Percentiles rank a stretch among this genome's conserved stretches.
Conservation (phyloP, 495 filamentous ascomycete species). For the Staphylotrichum longicolle region DNA sequence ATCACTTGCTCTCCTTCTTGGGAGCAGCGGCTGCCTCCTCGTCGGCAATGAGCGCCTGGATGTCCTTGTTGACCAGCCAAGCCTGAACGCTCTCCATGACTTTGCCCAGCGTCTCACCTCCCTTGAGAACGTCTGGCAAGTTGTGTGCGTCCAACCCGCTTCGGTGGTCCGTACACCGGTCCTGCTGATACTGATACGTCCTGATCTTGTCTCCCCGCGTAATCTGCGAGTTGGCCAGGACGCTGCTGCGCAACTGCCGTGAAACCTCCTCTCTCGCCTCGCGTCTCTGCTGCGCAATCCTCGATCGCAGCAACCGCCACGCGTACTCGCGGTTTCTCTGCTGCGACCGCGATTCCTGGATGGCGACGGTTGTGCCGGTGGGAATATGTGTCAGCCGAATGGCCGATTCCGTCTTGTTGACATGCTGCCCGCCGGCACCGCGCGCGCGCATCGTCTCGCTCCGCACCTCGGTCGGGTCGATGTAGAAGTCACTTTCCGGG, state of each 20-base stretch:
- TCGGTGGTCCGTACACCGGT: constrained; percentile 90
- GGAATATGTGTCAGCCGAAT: constrained; percentile 91
- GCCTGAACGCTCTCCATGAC: constrained; percentile 76
- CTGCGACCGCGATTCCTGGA: constrained; percentile 93
- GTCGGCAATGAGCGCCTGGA: constrained; percentile 61
- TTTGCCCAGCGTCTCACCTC: constrained; percentile 66
- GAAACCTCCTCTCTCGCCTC: constrained; percentile 85
- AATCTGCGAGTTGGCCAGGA: constrained; percentile 74
- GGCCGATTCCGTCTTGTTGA: constrained; percentile 96
- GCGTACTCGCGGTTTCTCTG: constrained; percentile 81
- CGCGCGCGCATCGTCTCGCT: constrained; percentile 87
- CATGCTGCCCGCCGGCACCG: constrained; percentile 93
- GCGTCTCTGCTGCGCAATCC: constrained; percentile 73
- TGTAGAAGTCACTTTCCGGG: constrained; percentile 84
- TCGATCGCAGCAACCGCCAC: constrained; percentile 79
- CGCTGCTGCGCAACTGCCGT: constrained; percentile 65
- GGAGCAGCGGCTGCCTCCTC: constrained; percentile 42
- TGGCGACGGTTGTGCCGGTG: constrained; percentile 77
- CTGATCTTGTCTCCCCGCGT: constrained; percentile 90
- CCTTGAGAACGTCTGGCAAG: constrained; percentile 74
- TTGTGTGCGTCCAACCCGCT: constrained; percentile 80
- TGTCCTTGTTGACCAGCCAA: constrained; percentile 77
- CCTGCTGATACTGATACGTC: constrained; percentile 94
- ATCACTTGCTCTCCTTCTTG: constrained; percentile 35
- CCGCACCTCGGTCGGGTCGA: constrained; percentile 81